Base-by-base conservation (phyloP, 768 basidiomycete genomes). In the Lactifluus hygrophoroides region DNA sequence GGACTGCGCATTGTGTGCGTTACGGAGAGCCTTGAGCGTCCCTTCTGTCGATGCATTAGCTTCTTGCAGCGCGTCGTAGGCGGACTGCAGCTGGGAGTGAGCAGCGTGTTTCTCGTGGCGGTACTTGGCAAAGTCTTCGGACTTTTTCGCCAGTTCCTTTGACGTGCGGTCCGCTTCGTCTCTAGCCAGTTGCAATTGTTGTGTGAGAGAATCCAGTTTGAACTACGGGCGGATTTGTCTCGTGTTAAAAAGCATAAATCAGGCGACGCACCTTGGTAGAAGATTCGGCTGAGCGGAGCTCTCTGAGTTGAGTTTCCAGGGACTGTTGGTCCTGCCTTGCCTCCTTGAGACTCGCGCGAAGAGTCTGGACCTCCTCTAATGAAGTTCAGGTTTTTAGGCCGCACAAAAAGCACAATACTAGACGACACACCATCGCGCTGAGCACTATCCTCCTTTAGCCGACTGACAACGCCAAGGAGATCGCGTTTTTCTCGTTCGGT, bases 401-500 rank as follows among this genome's bases (percentile, higher is more conserved):
- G 25, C 2, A 10, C 2, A 35, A 32, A 6, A 21, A 38, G 34
- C n/a, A 45, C 34, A 59, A 30, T 47, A 51, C 21, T 9, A 13
- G 47, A 17, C 13, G 6, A 66, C 78, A 54, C 55, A 92, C 93
- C 88, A 60, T 93, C 88, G 53, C 86, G 81, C 66, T 87, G 82
- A 8, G 77, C 67, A 42, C 78, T 76, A 60, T 94, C 88, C 65
- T 89, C 83, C 69, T 91, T 88, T 61, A 93, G 72, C 53, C 89
- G 80, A 69, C 88, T 92, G 5, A 94, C 82, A 44, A 93, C 87
- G 28, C 80, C 82, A 43, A 94, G 76, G 47, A 96, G 79, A 62
- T 94, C 91, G 34, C 92, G 83, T 72, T 96, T 96, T 76, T 96
- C 94, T 54, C 88, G 79, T 62, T 96, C 91, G 1, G 80, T 79